Evolutionary conservation across 257 asterid species (phyloP).

Genomic region (Nyctanthes arbortristis): DNA sequence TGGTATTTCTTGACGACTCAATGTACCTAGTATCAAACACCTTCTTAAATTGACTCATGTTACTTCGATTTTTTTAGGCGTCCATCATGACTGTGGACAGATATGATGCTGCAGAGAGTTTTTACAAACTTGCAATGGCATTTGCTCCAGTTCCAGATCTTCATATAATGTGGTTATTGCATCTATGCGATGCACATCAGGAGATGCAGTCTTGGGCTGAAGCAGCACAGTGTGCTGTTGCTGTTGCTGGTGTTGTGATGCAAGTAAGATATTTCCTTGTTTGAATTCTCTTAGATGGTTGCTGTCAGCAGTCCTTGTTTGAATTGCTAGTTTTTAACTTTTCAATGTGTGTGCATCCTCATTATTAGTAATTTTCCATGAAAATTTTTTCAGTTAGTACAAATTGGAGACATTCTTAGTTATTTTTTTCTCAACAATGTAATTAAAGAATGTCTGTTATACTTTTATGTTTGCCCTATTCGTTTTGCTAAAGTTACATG

Average conservation of each 20-base stretch:
- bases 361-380: neutral
- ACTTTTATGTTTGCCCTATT: neutral
- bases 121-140: constrained; percentile 95
- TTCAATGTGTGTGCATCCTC: neutral
- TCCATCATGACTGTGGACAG: constrained; percentile 91
- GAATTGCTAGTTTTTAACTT: constrained; percentile 1
- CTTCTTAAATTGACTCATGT: neutral
- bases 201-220: constrained; percentile 99
- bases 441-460: neutral
- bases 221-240: constrained; percentile 99
- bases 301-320: neutral
- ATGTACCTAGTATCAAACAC: neutral
- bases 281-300: constrained; percentile 16
- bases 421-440: neutral
- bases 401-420: neutral
- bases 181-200: constrained; percentile 98
- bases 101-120: constrained; percentile 98
- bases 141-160: constrained; percentile 99
- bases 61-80: constrained; percentile 46
- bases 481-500: neutral
- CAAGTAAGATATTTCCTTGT: constrained; percentile 50
- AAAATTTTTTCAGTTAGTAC: neutral
- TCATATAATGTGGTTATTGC: constrained; percentile 97
- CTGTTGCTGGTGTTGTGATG: constrained; percentile 99
- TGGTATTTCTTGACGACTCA: constrained; percentile 50